Conservation (phyloP, 2,329 filamentous ascomycete species). For the Huntiella decipiens region DNA sequence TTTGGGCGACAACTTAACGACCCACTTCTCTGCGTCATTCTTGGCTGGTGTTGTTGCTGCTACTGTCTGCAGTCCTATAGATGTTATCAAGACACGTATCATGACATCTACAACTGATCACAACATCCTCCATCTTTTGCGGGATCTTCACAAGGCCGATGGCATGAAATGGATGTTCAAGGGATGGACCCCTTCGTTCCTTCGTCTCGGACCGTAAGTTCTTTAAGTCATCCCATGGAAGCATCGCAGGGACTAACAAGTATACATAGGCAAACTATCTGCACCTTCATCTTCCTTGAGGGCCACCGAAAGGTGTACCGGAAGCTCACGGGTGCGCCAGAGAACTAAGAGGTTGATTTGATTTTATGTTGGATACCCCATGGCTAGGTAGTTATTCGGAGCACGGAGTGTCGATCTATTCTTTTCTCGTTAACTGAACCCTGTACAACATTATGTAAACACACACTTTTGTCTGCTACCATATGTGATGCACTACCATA, state of each 20-base stretch:
- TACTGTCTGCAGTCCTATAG: slow-evolving; percentile 66
- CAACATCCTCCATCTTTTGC: slow-evolving; percentile 39
- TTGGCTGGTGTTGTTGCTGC: slow-evolving; percentile 68
- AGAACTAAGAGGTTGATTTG: slow-evolving; percentile 12
- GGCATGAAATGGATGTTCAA: slow-evolving; percentile 73
- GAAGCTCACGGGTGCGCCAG: slow-evolving; percentile 27
- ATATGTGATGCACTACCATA: too few species aligned
- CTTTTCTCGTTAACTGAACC: slow-evolving; percentile 9
- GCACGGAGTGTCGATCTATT: slow-evolving; percentile 8
- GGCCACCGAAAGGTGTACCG: slow-evolving; percentile 66
- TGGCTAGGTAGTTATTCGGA: too few species aligned
- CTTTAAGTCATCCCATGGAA: background rate
- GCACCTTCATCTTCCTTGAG: slow-evolving; percentile 72
- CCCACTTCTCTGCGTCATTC: slow-evolving; percentile 62
- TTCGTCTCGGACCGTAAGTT: slow-evolving; percentile 43
- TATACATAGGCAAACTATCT: slow-evolving; percentile 50
- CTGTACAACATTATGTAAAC: too few species aligned
- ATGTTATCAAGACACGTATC: slow-evolving; percentile 75
- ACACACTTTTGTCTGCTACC: too few species aligned
- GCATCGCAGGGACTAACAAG: slow-evolving; percentile 9
- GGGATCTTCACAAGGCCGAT: slow-evolving; percentile 49
- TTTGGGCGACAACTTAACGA: slow-evolving; percentile 49
- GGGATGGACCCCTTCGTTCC: slow-evolving; percentile 67
- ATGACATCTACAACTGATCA: slow-evolving; percentile 46
- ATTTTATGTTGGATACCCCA: too few species aligned